Evolutionary conservation across 768 basidiomycete genomes (phyloP), one percentile per base, ranked within the genome.

Genomic region (Hirschioporus abietinus): DNA sequence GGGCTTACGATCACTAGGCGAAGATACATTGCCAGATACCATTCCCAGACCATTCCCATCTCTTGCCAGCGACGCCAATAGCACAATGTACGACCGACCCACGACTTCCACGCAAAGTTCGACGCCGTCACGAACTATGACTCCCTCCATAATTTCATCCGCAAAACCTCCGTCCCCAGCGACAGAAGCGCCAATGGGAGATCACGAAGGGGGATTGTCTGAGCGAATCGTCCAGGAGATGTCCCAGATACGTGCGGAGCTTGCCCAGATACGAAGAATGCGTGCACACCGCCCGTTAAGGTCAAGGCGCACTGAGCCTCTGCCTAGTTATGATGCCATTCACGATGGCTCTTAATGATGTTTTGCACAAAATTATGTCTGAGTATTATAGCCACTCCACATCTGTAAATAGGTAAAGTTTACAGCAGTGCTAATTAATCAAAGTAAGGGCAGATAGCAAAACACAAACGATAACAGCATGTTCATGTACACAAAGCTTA

Each of bases 401-500:
- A 20, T 10, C 20, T 52, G 42, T 10, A 52, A n/a, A 52, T 12
- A 15, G 2, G 42, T 12, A 20, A 3, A 6, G 4, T 52, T 15
- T 52, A 52, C 42, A 52, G 42, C 42, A 20, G 42, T 5, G 42
- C 20, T 52, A 20, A 52, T 52, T 12, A 52, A 52, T 5, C 42
- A 52, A 52, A 52, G 15, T 20, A 52, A 15, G 42, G 20, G 12
- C 12, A 10, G 42, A 52, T 52, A 52, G 42, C 42, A 52, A 52
- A 52, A 52, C 42, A 52, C 42, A 52, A 52, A 52, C 42, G 42
- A 52, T 52, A 52, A 52, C 42, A 52, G 42, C 42, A 52, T 52
- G 42, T 12, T 20, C 42, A 52, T 52, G 12, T 52, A 52, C 42
- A 52, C 42, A 52, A 52, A 52, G 20, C 42, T 52, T 52, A 52